Percentiles rank a stretch among this genome's conserved stretches.
These are phyloP conservation scores for Coemansia sp. DNA, from an alignment of 192 early-diverging fungal species.

Conservation along the genomic window DNA sequence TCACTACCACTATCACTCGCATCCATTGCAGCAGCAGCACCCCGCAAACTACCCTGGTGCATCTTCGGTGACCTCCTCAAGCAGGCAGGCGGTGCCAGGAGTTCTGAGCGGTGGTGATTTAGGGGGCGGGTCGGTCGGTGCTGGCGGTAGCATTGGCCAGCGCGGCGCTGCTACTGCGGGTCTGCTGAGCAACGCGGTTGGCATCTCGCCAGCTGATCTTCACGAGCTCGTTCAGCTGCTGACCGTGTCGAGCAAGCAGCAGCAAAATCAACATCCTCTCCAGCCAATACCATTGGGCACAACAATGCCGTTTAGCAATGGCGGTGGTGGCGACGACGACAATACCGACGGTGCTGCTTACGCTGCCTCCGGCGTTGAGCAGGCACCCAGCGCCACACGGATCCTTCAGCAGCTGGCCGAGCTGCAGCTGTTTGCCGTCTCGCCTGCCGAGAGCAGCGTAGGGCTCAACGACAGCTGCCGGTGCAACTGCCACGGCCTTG, in stretches of 20 bases:
- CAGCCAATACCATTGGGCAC: background rate
- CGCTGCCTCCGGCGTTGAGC: too few relatives aligned
- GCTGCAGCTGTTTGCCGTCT: conserved; percentile 10
- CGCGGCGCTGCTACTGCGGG: background rate
- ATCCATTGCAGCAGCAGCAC: background rate
- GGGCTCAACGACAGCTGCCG: background rate
- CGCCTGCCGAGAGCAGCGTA: background rate
- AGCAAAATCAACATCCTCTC: background rate
- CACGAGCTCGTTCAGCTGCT: conserved; percentile 18
- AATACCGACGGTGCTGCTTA: background rate
- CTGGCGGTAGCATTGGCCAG: background rate
- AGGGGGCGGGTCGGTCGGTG: background rate
- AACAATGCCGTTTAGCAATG: background rate
- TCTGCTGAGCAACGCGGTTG: conserved; percentile 15
- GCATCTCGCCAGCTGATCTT: conserved; percentile 10
- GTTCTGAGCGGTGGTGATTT: background rate
- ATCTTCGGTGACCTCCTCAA: background rate
- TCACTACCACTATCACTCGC: conserved; percentile 19
- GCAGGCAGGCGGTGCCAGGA: conserved; percentile 24
- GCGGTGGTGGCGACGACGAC: background rate
- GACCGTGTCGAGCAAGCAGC: conserved; percentile 1
- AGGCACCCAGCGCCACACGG: background rate
- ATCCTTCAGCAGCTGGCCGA: conserved; percentile 24
- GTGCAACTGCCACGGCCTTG: background rate
- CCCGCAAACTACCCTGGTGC: background rate